Evolutionary conservation across 192 early-diverging fungal species (phyloP), one percentile per base, ranked within the genome.

Genomic region (Chytriomyces sp.): DNA sequence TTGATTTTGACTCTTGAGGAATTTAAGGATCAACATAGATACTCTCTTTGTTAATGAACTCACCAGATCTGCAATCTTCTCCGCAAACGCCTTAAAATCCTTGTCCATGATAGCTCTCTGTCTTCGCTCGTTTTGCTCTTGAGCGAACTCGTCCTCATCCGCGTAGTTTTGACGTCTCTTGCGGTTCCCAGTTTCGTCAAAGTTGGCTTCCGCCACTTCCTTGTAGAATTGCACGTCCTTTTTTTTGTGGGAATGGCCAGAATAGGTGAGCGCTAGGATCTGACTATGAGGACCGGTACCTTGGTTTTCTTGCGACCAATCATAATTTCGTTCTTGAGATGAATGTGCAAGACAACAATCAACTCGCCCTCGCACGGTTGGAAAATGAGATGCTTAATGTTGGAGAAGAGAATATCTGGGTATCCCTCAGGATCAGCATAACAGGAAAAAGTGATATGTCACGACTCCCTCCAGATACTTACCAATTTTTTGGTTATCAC

Each of bases 151-250:
- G 82, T 99, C 98, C 77, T 99, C 98, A 77, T 99, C 98, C 64
- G 95, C 96, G 73, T 98, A 96, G 59, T 91, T 90, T 72, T 89
- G 85, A 52, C 93, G 90, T 65, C 91, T 78, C 33, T 91, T 86
- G 33, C 93, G 89, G 75, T 96, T 97, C 64, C 95, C 95, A 28
- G 98, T 99, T 81, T 99, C 98, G 77, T 99, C 96, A 78, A 93
- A 96, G 52, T 89, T 89, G 2, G 92, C 92, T 63, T 99, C 98
- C 2, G 92, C 89, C 2, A 96, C 95, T 72, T 98, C 96, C 64
- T 94, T 90, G 76, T 96, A 98, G 83, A 99, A 98, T 82, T 99
- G 98, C 49, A 99, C 91, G 77, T 99, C 96, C 86, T 91, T 78
- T 5, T 52, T n/a, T n/a, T n/a, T n/a, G n/a, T n/a, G n/a, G 55